Conservation (phyloP, 164 flowering plant species). For the Akebia trifoliata region DNA sequence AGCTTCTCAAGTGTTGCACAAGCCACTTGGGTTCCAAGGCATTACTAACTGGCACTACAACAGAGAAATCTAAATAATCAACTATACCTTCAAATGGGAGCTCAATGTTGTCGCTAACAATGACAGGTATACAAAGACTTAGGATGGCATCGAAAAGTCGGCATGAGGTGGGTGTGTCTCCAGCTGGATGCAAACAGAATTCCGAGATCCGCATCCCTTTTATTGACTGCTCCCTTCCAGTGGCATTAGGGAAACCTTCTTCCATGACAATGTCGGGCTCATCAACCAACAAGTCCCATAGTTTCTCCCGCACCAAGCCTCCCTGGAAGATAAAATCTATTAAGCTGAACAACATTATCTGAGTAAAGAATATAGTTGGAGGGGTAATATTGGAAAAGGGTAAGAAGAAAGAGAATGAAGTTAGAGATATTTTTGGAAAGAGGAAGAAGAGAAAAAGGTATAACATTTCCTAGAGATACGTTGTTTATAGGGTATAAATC, state of each 20-base stretch:
- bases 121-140: slow-evolving; percentile 92
- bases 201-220: slow-evolving; percentile 86
- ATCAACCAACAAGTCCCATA: slow-evolving; percentile 74
- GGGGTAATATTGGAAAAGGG: no score
- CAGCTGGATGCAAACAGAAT: slow-evolving; percentile 96
- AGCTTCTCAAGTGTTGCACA: slow-evolving; percentile 49
- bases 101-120: slow-evolving; percentile 84
- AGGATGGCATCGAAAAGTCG: slow-evolving; percentile 90
- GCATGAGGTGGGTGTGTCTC: slow-evolving; percentile 96
- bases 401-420: no score
- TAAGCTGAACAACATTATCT: not conserved
- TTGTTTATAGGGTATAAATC: no score
- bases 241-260: slow-evolving; percentile 97
- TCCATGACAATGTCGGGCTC: slow-evolving; percentile 76
- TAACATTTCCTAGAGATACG: no score
- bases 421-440: no score
- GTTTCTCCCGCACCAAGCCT: slow-evolving; percentile 71
- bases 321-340: slow-evolving; percentile 45
- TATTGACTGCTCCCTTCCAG: slow-evolving; percentile 89
- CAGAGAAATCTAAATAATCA: slow-evolving; percentile 72
- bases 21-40: slow-evolving; percentile 80
- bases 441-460: no score
- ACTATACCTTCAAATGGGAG: slow-evolving; percentile 93
- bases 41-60: slow-evolving; percentile 66
- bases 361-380: not conserved